Conservation (phyloP, 108 stramenopile species). For the Fragilaria radians region DNA sequence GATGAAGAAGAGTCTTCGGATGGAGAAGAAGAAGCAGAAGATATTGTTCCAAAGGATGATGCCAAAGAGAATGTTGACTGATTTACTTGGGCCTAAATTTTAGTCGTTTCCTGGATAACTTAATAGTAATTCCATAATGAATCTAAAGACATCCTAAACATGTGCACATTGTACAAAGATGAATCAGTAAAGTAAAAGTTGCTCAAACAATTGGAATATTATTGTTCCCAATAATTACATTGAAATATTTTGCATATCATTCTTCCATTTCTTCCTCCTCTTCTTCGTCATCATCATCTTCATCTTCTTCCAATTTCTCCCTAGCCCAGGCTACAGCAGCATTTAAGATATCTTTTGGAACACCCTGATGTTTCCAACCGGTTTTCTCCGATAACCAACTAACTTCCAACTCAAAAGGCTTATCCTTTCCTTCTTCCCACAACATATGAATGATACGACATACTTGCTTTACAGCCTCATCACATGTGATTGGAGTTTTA, state of each 20-base stretch:
- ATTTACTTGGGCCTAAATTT: too few species aligned
- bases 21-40: too few species aligned
- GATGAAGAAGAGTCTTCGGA: neutral
- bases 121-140: too few species aligned
- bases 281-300: conserved; percentile 69
- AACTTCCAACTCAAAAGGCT: conserved; percentile 97
- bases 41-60: too few species aligned
- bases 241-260: too few species aligned
- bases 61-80: too few species aligned
- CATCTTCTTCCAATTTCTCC: conserved; percentile 85
- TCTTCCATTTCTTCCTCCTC: conserved; percentile 79
- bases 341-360: conserved; percentile 78
- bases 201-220: too few species aligned
- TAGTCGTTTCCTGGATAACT: too few species aligned
- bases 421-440: conserved; percentile 93
- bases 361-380: conserved; percentile 78
- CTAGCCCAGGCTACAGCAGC: conserved; percentile 80
- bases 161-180: too few species aligned
- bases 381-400: conserved; percentile 91
- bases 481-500: conserved; percentile 25
- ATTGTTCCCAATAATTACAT: too few species aligned
- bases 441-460: conserved; percentile 89
- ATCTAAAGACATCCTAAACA: too few species aligned
- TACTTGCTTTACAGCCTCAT: conserved; percentile 94
- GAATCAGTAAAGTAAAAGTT: too few species aligned